Evolutionary conservation across 176 grass and related monocot genomes (phyloP), one percentile per base, ranked within the genome.

Genomic region (Avena insularis): DNA sequence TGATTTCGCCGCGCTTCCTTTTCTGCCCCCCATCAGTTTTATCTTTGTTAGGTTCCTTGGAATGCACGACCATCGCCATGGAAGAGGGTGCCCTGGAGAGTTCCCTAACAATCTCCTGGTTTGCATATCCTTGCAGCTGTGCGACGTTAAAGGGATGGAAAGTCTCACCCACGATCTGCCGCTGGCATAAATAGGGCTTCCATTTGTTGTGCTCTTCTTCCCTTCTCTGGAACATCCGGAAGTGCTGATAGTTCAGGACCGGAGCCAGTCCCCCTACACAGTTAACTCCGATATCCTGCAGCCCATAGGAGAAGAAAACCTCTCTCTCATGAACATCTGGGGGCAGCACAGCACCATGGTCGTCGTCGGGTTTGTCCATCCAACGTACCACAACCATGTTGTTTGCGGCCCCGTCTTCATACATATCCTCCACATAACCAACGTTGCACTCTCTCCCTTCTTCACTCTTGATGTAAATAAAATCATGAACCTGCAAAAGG

Each of bases 351-450:
- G 80, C 60, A 78, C 58, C 87, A 80, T 77, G 74, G 25, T 83
- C 76, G 54, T 91, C 86, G 9, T 91, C 65, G 20, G 40, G 69
- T 85, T 84, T 87, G 83, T 91, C 86, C 65, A 95, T 85, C 93
- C 93, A 93, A 81, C 81, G 89, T 59, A 89, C 81, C 12, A 82
- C 78, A 11, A 89, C 91, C 93, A 91, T 93, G 47, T 89, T 91
- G 49, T 84, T 89, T 59, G 48, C 63, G 35, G 51, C 69, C 61
- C 74, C 77, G 53, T 95, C 91, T 75, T 90, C 70, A 13, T 95
- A 95, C 47, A 95, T 59, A 77, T 92, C 93, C 78, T 93, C 89
- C 54, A 95, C 86, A 85, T 95, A 93, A 48, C 86, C 86, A 49
- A 95, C 81, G 16, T 83, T 81, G 12, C 71, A 83, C 76, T 89